phyloP scores from a whole-genome alignment of 495 filamentous ascomycete species.

The Aspergillus indologenus region DNA sequence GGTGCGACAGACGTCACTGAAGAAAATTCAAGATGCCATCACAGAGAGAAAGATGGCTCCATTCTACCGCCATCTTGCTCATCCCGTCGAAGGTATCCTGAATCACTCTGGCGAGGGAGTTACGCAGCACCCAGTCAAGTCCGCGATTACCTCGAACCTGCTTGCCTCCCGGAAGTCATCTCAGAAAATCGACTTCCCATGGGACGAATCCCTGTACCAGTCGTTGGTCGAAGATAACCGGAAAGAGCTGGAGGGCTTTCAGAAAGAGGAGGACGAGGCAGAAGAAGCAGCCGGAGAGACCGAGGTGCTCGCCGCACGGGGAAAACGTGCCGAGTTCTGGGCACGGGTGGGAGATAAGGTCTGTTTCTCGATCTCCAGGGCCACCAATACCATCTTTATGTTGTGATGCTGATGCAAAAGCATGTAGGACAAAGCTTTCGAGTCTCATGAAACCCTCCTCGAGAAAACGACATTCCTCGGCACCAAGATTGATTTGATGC shows the following conservation, averaged over 20 bases:
- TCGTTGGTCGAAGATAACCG: conserved; percentile 83
- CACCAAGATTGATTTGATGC: conserved; percentile 92
- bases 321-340: conserved; percentile 94
- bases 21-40: conserved; percentile 90
- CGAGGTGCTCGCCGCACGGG: conserved; percentile 85
- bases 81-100: conserved; percentile 87
- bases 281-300: conserved; percentile 94
- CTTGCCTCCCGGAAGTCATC: conserved; percentile 64
- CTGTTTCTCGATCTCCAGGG: conserved; percentile 22
- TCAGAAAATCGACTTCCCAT: conserved; percentile 66
- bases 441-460: conserved; percentile 84
- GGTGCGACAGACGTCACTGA: conserved; percentile 69
- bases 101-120: conserved; percentile 72
- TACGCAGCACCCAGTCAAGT: conserved; percentile 55
- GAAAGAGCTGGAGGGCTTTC: conserved; percentile 81
- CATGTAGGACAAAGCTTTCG: conserved; percentile 85
- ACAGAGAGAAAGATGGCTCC: conserved; percentile 93
- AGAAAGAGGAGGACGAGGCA: conserved; percentile 94
- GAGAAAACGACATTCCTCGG: conserved; percentile 93
- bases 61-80: conserved; percentile 90
- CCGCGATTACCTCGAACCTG: conserved; percentile 55
- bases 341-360: conserved; percentile 95
- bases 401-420: conserved; percentile 17
- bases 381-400: not conserved
- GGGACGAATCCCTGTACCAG: conserved; percentile 89